phyloP scores from a whole-genome alignment of 441 rosid species.

The Populus trichocarpa region DNA sequence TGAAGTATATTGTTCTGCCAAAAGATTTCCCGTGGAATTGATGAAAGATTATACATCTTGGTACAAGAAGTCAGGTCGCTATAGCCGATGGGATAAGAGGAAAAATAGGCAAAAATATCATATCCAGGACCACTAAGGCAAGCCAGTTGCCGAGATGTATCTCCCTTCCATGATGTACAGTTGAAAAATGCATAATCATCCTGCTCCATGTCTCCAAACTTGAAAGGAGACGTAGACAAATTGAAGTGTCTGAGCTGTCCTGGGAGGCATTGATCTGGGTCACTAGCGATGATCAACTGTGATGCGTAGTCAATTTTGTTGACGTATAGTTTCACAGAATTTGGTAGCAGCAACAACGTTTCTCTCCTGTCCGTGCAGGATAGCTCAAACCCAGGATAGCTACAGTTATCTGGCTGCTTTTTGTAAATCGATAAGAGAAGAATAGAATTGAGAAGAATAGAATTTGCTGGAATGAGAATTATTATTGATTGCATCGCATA shows the following conservation, averaged over 20 bases:
- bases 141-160: not conserved
- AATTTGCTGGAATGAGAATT: too few relatives aligned
- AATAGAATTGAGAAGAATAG: too few relatives aligned
- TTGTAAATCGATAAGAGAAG: too few relatives aligned
- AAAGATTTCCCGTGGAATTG: not conserved
- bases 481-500: too few relatives aligned
- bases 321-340: conserved; percentile 17
- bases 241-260: not conserved
- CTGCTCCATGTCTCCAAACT: too few relatives aligned
- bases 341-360: conserved; percentile 20
- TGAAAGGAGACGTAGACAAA: not conserved
- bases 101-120: not conserved
- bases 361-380: conserved; percentile 14
- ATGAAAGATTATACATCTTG: conserved; percentile 10
- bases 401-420: conserved; percentile 18
- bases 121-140: conserved; percentile 12
- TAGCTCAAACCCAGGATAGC: conserved; percentile 31
- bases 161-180: not conserved
- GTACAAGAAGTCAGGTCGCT: conserved; percentile 4
- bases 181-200: not conserved
- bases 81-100: not conserved
- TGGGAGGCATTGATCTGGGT: conserved; percentile 11
- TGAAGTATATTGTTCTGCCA: not conserved
- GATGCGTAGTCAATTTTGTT: conserved; percentile 20
- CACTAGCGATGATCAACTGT: conserved; percentile 1